Conservation (phyloP, 257 asterid species). For the Coffea canephora region DNA sequence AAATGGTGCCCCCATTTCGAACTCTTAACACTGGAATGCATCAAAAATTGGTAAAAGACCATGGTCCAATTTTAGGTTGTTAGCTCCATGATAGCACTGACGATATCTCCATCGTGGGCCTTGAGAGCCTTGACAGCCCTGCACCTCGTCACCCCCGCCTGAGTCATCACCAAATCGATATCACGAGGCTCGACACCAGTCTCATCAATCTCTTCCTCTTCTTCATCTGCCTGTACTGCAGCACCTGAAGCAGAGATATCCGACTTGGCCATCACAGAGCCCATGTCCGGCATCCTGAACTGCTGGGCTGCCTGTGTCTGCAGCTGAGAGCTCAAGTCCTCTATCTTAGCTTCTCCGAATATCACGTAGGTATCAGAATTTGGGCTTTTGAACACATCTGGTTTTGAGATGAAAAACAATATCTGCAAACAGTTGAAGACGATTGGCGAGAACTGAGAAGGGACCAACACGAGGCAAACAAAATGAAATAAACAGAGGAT, state of each 20-base stretch:
- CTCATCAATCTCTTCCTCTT: slow-evolving; percentile 79
- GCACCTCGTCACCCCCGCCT: slow-evolving; percentile 73
- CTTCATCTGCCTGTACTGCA: slow-evolving; percentile 51
- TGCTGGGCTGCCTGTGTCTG: slow-evolving; percentile 96
- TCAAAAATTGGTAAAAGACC: not conserved
- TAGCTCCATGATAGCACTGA: slow-evolving; percentile 90
- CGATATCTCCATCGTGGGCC: slow-evolving; percentile 75
- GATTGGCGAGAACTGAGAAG: not conserved
- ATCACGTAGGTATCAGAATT: slow-evolving; percentile 78
- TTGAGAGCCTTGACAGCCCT: slow-evolving; percentile 89
- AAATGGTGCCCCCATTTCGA: slow-evolving; percentile 21
- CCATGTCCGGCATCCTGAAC: slow-evolving; percentile 78
- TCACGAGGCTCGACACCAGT: slow-evolving; percentile 69
- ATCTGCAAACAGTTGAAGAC: slow-evolving; percentile 37
- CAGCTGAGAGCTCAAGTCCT: slow-evolving; percentile 91
- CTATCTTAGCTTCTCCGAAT: slow-evolving; percentile 90
- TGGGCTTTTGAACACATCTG: slow-evolving; percentile 92
- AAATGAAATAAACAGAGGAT: not conserved
- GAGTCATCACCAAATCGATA: slow-evolving; percentile 87
- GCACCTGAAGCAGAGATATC: slow-evolving; percentile 43
- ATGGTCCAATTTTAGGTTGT: slow-evolving; percentile 37
- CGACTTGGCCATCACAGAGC: slow-evolving; percentile 56
- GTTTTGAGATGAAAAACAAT: slow-evolving; percentile 80
- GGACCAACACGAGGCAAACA: not conserved
- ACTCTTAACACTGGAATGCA: slow-evolving; percentile 20